A percentile compares a stretch with the other conserved stretches of the same genome.
phyloP scores from a whole-genome alignment of 805 yeast species.

The Candida tibetensis region DNA sequence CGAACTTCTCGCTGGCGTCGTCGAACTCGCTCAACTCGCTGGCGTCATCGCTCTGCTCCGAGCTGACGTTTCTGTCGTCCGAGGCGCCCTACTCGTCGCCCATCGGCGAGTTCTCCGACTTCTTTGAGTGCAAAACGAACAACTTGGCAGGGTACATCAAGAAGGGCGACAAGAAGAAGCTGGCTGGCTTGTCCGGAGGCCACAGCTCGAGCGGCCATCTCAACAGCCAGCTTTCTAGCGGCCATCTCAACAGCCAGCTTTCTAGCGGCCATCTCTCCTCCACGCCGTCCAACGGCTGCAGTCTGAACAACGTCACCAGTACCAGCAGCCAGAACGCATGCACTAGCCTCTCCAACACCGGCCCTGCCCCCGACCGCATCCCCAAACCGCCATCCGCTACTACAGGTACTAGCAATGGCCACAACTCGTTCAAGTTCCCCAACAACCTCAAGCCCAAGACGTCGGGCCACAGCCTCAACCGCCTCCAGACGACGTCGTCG shows the following conservation, averaged over 20 bases:
- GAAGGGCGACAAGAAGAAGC: not conserved
- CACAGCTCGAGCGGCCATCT: conserved; percentile 3
- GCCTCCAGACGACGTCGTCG: conserved; percentile 7
- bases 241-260: conserved; percentile 4
- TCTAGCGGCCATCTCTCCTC: conserved; percentile 7
- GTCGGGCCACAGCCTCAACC: conserved; percentile 13
- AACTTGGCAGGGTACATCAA: conserved; percentile 6
- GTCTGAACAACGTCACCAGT: too few species aligned
- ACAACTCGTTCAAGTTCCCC: conserved; percentile 13
- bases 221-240: not conserved
- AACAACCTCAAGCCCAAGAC: conserved; percentile 4
- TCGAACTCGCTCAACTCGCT: conserved; percentile 30
- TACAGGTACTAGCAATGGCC: not conserved
- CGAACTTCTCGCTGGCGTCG: conserved; percentile 18
- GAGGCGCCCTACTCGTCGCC: conserved; percentile 30
- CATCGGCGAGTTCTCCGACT: conserved; percentile 23
- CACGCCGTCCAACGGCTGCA: conserved; percentile 9
- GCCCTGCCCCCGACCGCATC: conserved; percentile 6
- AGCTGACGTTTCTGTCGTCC: conserved; percentile 25
- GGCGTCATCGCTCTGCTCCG: conserved; percentile 26
- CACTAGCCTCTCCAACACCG: too few species aligned
- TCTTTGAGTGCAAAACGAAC: conserved; percentile 17
- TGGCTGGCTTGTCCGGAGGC: not conserved
- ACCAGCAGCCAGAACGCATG: too few species aligned
- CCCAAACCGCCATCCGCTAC: conserved; percentile 1